These are phyloP conservation scores for Mrakia frigida DNA, from an alignment of 768 basidiomycete species.

Conservation along the genomic window DNA sequence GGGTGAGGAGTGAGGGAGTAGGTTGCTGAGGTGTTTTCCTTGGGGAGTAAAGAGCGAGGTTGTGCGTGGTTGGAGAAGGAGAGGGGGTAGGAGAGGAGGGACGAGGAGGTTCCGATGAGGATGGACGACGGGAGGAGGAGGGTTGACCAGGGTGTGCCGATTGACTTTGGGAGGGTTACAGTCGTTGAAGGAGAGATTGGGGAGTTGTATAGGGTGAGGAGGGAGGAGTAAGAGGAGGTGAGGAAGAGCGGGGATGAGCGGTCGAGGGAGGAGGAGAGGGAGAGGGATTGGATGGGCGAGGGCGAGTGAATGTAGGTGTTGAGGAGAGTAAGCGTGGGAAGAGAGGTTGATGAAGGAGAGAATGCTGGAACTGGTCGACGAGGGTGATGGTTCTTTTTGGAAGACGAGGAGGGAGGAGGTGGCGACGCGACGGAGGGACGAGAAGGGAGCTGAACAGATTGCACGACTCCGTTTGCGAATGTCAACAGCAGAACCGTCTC, in stretches of 20 bases:
- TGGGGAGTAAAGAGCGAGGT: not conserved
- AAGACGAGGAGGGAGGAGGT: not conserved
- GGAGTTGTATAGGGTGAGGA: slow-evolving; percentile 32
- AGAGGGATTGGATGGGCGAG: slow-evolving; percentile 8
- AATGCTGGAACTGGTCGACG: not conserved
- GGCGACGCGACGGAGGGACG: not conserved
- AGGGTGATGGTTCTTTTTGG: not conserved
- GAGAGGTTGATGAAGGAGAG: not conserved
- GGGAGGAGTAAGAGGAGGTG: slow-evolving; percentile 12
- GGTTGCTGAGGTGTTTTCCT: slow-evolving; percentile 3
- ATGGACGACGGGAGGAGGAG: not conserved
- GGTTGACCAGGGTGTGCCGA: not conserved
- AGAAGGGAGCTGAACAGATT: not conserved
- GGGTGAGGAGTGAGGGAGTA: not conserved
- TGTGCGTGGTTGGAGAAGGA: not conserved
- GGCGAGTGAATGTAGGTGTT: slow-evolving; percentile 29
- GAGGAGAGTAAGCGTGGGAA: slow-evolving; percentile 44
- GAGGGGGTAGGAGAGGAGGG: not conserved
- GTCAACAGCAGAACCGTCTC: not conserved
- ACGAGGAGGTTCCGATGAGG: slow-evolving; percentile 1
- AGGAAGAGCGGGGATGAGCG: not conserved
- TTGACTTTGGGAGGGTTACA: not conserved
- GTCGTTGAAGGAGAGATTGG: slow-evolving; percentile 26
- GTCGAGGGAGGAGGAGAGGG: not conserved
- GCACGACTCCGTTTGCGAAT: slow-evolving; percentile 1